Evolutionary conservation across 2,329 filamentous ascomycete species (phyloP).

Genomic region (Orbilia javanica): DNA sequence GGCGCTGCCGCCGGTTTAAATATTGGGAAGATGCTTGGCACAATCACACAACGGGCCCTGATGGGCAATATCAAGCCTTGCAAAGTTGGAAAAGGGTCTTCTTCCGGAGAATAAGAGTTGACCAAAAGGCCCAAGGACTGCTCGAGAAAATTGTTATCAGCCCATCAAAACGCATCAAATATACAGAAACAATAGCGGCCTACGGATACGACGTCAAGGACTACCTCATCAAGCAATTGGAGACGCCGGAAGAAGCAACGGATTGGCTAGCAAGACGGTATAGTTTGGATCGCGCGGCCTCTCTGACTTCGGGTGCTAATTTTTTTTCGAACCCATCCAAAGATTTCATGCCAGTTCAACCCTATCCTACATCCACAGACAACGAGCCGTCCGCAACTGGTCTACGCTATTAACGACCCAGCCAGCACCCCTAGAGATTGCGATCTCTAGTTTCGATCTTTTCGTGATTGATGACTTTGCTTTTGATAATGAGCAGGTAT

Average conservation of each 20-base stretch:
- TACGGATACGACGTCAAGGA: slow-evolving; percentile 92
- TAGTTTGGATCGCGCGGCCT: slow-evolving; percentile 27
- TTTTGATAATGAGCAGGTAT: slow-evolving; percentile 75
- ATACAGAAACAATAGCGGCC: slow-evolving; percentile 77
- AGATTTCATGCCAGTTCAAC: slow-evolving; percentile 82
- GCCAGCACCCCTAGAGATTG: slow-evolving; percentile 76
- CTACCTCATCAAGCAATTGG: slow-evolving; percentile 77
- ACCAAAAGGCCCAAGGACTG: slow-evolving; percentile 69
- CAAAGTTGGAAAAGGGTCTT: slow-evolving; percentile 80
- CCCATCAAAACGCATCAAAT: slow-evolving; percentile 77
- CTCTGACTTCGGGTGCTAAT: slow-evolving; percentile 28
- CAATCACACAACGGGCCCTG: slow-evolving; percentile 61
- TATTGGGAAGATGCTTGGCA: slow-evolving; percentile 74
- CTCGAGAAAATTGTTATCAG: slow-evolving; percentile 78
- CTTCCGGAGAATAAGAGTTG: slow-evolving; percentile 70
- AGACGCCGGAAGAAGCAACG: slow-evolving; percentile 72
- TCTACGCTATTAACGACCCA: slow-evolving; percentile 69
- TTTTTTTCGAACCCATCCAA: neutral
- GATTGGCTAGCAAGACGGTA: slow-evolving; percentile 82
- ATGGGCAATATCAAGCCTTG: slow-evolving; percentile 73
- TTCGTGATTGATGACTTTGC: slow-evolving; percentile 81
- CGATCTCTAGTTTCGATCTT: slow-evolving; percentile 86
- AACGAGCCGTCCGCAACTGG: slow-evolving; percentile 84
- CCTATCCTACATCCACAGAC: slow-evolving; percentile 83
- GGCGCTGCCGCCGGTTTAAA: slow-evolving; percentile 78